These are phyloP conservation scores for Pseudogymnoascus sp. DNA, from an alignment of 2,329 filamentous ascomycete species.

Conservation along the genomic window DNA sequence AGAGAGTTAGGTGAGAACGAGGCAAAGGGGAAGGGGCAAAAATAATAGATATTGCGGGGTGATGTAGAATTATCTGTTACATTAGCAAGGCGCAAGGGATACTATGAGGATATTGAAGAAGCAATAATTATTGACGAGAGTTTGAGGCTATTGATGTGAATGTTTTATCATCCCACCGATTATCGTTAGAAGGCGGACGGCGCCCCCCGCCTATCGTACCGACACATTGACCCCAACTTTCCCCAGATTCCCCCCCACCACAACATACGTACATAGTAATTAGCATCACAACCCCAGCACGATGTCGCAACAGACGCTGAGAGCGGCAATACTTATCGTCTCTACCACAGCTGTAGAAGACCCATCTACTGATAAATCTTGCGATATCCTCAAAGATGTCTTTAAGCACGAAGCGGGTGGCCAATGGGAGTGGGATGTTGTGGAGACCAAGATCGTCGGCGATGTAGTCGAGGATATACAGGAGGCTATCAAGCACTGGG, in stretches of 20 bases:
- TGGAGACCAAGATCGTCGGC: constrained; percentile 66
- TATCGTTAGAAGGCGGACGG: not conserved
- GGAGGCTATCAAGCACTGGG: constrained; percentile 62
- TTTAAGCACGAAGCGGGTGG: constrained; percentile 59
- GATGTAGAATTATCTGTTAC: constrained; percentile 7
- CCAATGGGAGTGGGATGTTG: constrained; percentile 59
- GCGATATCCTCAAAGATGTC: constrained; percentile 57
- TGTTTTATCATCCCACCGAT: not conserved
- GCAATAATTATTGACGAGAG: not conserved
- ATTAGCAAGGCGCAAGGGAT: constrained; percentile 13
- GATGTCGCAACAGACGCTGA: constrained; percentile 46
- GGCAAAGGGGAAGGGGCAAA: constrained; percentile 41
- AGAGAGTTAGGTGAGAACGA: constrained; percentile 81
- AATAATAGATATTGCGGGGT: constrained; percentile 15
- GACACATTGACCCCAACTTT: not conserved
- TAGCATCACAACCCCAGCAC: not conserved
- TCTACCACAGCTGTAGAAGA: constrained; percentile 84
- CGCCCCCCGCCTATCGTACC: not conserved
- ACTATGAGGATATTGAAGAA: not conserved
- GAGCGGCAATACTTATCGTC: constrained; percentile 73
- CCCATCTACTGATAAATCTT: constrained; percentile 70
- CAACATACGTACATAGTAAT: not conserved
- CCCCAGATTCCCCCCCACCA: not conserved
- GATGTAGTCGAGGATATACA: constrained; percentile 74
- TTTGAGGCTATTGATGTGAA: not conserved